Base-by-base conservation (phyloP, 768 basidiomycete genomes). In the Phlegmacium glaucopus region DNA sequence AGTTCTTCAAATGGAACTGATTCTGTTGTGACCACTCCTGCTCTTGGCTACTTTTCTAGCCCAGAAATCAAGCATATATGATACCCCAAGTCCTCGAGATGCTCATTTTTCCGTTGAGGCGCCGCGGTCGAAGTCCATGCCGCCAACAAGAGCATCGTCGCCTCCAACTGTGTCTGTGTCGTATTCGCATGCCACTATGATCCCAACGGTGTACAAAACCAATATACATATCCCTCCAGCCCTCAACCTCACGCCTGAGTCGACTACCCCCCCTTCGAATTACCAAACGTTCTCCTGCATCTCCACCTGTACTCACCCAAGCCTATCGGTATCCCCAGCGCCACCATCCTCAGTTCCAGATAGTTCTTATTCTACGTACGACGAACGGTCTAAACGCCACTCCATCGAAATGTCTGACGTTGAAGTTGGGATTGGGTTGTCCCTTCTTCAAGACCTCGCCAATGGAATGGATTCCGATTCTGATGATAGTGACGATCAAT, bases 371-470 rank as follows among this genome's bases (percentile, higher is more conserved):
- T 60, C 56, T 32, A 51, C 45, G 25, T 44, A 57, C 57, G 55
- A 34, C 32, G 32, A 34, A n/a, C 32, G 32, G n/a, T 34, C 32
- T 27, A 43, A 45, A 6, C 62, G 71, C 18, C 53, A 66, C 10
- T 75, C 70, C 22, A 54, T 67, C 3, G 71, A 62, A 6, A 51
- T 70, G 44, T 79, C 78, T 2, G 84, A 85, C 48, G 84, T 79
- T 4, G 78, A 80, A 42, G 69, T 77, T 1, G 87, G 82, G 0
- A 89, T 90, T 30, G 87, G 87, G 1, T 64, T 88, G 28, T 82
- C 82, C 2, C 64, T 89, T 44, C 64, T 90, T 44, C 78, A 80
- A 53, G 74, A 72, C 34, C 62, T 79, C 57, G 63, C 68, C 32
- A 58, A 67, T 51, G 74, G 68, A 3, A 66, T 57, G 10, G 68